Conservation (phyloP, 2,329 filamentous ascomycete genomes). For the Emergomyces pasteurianus region DNA sequence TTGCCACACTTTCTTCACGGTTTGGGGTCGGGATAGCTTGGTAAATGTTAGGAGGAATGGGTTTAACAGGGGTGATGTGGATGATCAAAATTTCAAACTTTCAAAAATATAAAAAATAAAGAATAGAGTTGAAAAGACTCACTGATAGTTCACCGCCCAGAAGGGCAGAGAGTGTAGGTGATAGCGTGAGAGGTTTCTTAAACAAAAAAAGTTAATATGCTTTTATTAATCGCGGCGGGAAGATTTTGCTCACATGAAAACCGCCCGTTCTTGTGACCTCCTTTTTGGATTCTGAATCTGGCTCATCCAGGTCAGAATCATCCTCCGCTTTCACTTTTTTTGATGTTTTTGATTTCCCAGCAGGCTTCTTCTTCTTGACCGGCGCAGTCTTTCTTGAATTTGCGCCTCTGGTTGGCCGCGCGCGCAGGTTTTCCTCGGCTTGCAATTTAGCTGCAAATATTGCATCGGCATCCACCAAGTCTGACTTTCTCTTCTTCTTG, state of each 20-base stretch:
- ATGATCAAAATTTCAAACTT: neutral
- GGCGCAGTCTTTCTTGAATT: slow-evolving; percentile 45
- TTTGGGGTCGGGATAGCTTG: slow-evolving; percentile 82
- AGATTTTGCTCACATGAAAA: slow-evolving; percentile 55
- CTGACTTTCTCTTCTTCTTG: slow-evolving; percentile 55
- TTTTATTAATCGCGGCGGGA: neutral
- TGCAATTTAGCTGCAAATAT: slow-evolving; percentile 78
- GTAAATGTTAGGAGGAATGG: neutral
- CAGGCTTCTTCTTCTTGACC: slow-evolving; percentile 54
- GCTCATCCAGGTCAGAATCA: slow-evolving; percentile 62
- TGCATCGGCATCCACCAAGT: slow-evolving; percentile 68
- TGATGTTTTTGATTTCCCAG: slow-evolving; percentile 37
- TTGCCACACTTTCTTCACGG: slow-evolving; percentile 91
- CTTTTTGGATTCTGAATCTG: slow-evolving; percentile 47
- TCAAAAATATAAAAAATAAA: neutral
- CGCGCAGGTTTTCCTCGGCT: slow-evolving; percentile 74
- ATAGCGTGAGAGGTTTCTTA: slow-evolving; percentile 37
- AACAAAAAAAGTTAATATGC: neutral
- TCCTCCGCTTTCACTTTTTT: slow-evolving; percentile 68
- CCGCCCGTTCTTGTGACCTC: slow-evolving; percentile 67
- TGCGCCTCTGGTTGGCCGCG: slow-evolving; percentile 65
- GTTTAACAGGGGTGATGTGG: neutral
- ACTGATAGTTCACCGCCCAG: slow-evolving; percentile 34
- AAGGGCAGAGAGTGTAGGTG: slow-evolving; percentile 33
- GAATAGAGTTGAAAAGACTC: slow-evolving; percentile 14